phyloP scores from a whole-genome alignment of 2,329 filamentous ascomycete genomes.

The Aspergillus sp. region DNA sequence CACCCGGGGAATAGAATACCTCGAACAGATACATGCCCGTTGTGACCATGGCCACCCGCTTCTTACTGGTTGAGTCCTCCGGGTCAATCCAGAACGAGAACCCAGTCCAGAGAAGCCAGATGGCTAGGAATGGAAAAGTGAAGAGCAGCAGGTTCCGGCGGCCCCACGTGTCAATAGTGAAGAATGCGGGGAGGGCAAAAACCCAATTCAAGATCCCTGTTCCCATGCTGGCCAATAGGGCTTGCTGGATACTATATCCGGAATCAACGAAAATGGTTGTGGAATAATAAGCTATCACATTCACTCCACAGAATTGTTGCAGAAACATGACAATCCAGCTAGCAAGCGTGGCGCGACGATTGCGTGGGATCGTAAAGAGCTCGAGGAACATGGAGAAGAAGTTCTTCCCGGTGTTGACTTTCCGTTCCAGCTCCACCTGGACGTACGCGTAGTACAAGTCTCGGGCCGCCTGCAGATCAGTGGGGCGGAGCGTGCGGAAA shows the following conservation, averaged over 20 bases:
- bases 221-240: constrained; percentile 63
- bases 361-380: constrained; percentile 62
- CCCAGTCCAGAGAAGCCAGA: constrained; percentile 48
- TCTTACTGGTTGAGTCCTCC: constrained; percentile 29
- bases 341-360: constrained; percentile 59
- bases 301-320: constrained; percentile 60
- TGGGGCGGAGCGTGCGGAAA: constrained; percentile 51
- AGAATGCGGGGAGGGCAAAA: constrained; percentile 64
- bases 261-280: constrained; percentile 63
- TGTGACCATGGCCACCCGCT: constrained; percentile 45
- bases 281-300: constrained; percentile 63
- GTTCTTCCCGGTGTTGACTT: constrained; percentile 53
- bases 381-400: constrained; percentile 58
- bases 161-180: constrained; percentile 68
- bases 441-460: constrained; percentile 60
- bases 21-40: constrained; percentile 52
- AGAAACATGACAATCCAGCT: constrained; percentile 67
- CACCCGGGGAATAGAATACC: constrained; percentile 57
- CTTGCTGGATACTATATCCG: constrained; percentile 53
- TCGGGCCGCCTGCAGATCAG: constrained; percentile 56
- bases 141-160: constrained; percentile 63
- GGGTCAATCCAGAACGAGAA: constrained; percentile 54
- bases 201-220: constrained; percentile 67
- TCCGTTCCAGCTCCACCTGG: constrained; percentile 62
- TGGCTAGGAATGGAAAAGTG: constrained; percentile 63